These are phyloP conservation scores for Cordyceps javanica DNA, from an alignment of 2,329 filamentous ascomycete genomes.

Conservation along the genomic window DNA sequence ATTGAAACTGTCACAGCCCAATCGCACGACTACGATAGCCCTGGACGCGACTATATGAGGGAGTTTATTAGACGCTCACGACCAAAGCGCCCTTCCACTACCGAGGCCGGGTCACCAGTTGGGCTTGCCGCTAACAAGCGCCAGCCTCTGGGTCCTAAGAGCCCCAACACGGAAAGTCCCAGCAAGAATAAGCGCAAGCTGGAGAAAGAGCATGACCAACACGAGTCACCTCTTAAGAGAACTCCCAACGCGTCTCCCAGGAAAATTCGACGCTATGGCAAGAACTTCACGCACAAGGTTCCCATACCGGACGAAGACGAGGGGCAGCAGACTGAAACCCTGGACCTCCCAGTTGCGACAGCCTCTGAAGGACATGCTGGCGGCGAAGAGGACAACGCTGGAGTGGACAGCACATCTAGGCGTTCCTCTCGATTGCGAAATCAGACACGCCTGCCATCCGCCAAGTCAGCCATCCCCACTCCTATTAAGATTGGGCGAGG, in stretches of 20 bases:
- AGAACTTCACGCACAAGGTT: slow-evolving; percentile 3
- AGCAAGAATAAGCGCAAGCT: slow-evolving; percentile 28
- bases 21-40: slow-evolving; percentile 25
- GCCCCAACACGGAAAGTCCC: slow-evolving; percentile 30
- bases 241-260: slow-evolving; percentile 19
- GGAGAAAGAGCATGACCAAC: slow-evolving; percentile 17
- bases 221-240: slow-evolving; percentile 19
- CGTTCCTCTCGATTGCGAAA: slow-evolving; percentile 29
- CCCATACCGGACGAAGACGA: background rate
- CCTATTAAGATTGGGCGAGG: slow-evolving; percentile 27
- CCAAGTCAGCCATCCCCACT: slow-evolving; percentile 30
- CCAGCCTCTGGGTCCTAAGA: slow-evolving; percentile 28
- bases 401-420: slow-evolving; percentile 18
- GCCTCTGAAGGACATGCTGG: background rate
- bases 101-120: slow-evolving; percentile 27
- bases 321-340: slow-evolving; percentile 1
- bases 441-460: slow-evolving; percentile 11
- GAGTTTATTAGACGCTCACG: slow-evolving; percentile 31
- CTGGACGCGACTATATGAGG: slow-evolving; percentile 28
- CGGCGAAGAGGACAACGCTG: slow-evolving; percentile 15
- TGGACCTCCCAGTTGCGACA: background rate
- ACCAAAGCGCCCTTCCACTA: slow-evolving; percentile 22
- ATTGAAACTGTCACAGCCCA: slow-evolving; percentile 1
- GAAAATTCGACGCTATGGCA: slow-evolving; percentile 19
- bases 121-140: slow-evolving; percentile 21